These are phyloP conservation scores for Cudoniella acicularis DNA, from an alignment of 495 filamentous ascomycete genomes.

Conservation along the genomic window DNA sequence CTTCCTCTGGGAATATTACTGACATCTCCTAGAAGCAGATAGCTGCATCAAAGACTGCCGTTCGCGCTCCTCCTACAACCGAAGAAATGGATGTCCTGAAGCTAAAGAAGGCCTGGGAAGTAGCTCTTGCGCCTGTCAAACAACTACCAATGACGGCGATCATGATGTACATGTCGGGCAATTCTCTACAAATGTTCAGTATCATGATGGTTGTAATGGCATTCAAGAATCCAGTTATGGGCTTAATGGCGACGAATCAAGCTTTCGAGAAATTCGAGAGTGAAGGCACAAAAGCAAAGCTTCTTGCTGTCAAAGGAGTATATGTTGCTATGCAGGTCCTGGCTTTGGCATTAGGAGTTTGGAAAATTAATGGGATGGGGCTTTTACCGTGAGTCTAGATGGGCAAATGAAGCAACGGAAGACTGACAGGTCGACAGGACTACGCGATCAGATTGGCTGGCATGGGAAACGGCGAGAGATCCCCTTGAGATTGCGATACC, in stretches of 20 bases:
- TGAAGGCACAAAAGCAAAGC: slow-evolving; percentile 63
- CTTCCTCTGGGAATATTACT: slow-evolving; percentile 4
- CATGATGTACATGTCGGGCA: slow-evolving; percentile 99
- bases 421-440: slow-evolving; percentile 53
- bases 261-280: slow-evolving; percentile 88
- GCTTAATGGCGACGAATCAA: slow-evolving; percentile 70
- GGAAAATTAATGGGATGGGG: slow-evolving; percentile 97
- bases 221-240: slow-evolving; percentile 93
- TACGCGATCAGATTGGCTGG: slow-evolving; percentile 91
- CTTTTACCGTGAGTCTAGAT: slow-evolving; percentile 71
- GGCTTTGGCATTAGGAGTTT: slow-evolving; percentile 80
- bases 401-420: background rate
- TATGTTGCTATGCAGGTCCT: slow-evolving; percentile 85
- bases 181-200: slow-evolving; percentile 96
- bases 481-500: slow-evolving; percentile 67
- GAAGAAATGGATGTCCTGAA: slow-evolving; percentile 92
- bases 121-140: slow-evolving; percentile 92
- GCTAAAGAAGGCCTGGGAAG: slow-evolving; percentile 98
- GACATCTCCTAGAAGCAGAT: slow-evolving; percentile 31
- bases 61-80: slow-evolving; percentile 55
- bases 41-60: slow-evolving; percentile 21
- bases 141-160: slow-evolving; percentile 95
- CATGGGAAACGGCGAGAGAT: slow-evolving; percentile 82
- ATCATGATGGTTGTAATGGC: slow-evolving; percentile 99
- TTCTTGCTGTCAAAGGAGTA: slow-evolving; percentile 76